phyloP scores from a whole-genome alignment of 1,139 yeast species.

The Diutina catenulata region DNA sequence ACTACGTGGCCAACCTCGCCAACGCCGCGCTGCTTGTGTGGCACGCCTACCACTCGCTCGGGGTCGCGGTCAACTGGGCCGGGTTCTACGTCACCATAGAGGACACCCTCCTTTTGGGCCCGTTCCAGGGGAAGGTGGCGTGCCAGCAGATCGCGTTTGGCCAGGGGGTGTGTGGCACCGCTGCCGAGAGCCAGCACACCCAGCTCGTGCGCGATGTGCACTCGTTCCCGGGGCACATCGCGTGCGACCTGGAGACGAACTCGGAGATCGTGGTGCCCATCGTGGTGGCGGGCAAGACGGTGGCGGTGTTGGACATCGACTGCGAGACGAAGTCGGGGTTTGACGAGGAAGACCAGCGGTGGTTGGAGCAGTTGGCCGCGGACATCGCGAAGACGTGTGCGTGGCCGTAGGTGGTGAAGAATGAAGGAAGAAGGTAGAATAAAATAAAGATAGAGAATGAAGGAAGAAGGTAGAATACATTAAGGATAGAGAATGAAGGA shows the following conservation, averaged over 20 bases:
- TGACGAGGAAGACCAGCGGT: constrained; percentile 44
- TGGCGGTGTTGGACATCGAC: constrained; percentile 84
- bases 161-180: constrained; percentile 84
- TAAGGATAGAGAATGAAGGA: too few species aligned
- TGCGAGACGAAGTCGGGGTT: constrained; percentile 58
- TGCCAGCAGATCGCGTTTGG: constrained; percentile 76
- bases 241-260: constrained; percentile 90
- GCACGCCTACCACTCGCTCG: constrained; percentile 68
- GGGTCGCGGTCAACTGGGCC: constrained; percentile 70
- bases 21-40: constrained; percentile 79
- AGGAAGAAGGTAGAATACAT: too few species aligned
- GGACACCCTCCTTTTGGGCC: constrained; percentile 60
- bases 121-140: constrained; percentile 95
- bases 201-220: constrained; percentile 73
- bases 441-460: too few species aligned
- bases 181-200: constrained; percentile 46
- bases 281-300: constrained; percentile 23
- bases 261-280: constrained; percentile 93
- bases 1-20: constrained; percentile 85
- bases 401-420: constrained; percentile 12
- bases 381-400: constrained; percentile 39
- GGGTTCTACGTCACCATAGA: constrained; percentile 63
- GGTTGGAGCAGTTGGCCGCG: constrained; percentile 48
- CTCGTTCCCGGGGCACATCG: constrained; percentile 83
- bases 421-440: neutral